A percentile compares a stretch with the other conserved stretches of the same genome.
Conservation (phyloP, 1,139 yeast species). For the Barnettozyma hawaiiensis region DNA sequence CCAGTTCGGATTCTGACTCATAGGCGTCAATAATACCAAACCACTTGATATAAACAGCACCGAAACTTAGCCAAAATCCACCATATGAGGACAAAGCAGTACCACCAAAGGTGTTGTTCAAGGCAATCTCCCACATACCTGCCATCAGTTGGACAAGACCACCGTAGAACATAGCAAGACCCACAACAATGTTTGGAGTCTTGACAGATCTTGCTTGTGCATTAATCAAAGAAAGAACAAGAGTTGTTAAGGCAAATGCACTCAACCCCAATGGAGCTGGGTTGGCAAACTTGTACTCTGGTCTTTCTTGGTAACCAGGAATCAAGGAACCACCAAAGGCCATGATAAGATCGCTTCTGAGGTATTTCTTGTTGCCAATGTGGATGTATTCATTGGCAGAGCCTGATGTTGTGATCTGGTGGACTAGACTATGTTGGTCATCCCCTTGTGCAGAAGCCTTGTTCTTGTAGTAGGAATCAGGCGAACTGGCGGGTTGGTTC, state of each 20-base stretch:
- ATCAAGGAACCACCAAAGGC: slow-evolving; percentile 58
- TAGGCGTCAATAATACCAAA: slow-evolving; percentile 65
- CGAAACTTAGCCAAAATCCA: slow-evolving; percentile 83
- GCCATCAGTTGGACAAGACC: slow-evolving; percentile 65
- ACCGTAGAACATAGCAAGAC: slow-evolving; percentile 65
- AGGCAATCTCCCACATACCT: slow-evolving; percentile 72
- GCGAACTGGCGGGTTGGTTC: slow-evolving; percentile 2
- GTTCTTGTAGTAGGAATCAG: slow-evolving; percentile 10
- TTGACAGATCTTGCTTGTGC: slow-evolving; percentile 55
- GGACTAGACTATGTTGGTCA: slow-evolving; percentile 13
- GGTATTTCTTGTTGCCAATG: slow-evolving; percentile 56
- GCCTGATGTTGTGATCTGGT: slow-evolving; percentile 29
- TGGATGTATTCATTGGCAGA: slow-evolving; percentile 47
- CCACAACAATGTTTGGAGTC: slow-evolving; percentile 46
- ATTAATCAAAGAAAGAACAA: slow-evolving; percentile 66
- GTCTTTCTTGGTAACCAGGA: slow-evolving; percentile 45
- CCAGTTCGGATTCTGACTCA: slow-evolving; percentile 34
- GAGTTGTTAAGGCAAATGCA: slow-evolving; percentile 82
- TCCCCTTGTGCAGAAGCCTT: slow-evolving; percentile 1
- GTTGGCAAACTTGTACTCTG: slow-evolving; percentile 71
- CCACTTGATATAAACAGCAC: slow-evolving; percentile 63
- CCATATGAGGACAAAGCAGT: slow-evolving; percentile 78
- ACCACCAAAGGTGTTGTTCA: slow-evolving; percentile 89
- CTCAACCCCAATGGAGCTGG: slow-evolving; percentile 85
- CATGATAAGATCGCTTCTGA: slow-evolving; percentile 42